phyloP scores from a whole-genome alignment of 139 green algal species.

The Gonium pectorale region DNA sequence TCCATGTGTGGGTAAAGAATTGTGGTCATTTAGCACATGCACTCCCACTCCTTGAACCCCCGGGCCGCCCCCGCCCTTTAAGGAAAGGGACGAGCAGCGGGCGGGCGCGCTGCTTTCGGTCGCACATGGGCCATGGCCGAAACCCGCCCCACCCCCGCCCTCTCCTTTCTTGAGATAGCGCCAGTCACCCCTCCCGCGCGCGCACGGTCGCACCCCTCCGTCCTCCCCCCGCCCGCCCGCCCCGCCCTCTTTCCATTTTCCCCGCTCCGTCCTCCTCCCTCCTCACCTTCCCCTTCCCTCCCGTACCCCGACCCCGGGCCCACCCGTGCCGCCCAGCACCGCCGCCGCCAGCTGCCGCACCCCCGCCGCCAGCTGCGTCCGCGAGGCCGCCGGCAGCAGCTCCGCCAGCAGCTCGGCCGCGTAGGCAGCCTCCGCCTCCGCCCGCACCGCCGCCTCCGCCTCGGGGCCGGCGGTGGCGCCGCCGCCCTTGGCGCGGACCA shows the following conservation, averaged over 20 bases:
- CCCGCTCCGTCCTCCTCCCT: background rate
- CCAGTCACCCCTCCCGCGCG: no score
- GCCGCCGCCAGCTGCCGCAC: constrained; percentile 41
- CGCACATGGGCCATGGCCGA: no score
- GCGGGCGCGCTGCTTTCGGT: no score
- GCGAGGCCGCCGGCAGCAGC: constrained; percentile 10
- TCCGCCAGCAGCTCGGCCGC: background rate
- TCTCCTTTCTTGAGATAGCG: no score
- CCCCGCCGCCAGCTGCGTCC: constrained; percentile 16
- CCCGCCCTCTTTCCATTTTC: no score
- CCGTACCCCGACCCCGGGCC: no score
- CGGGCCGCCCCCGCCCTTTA: no score
- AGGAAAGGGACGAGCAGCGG: no score
- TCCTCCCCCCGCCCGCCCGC: background rate
- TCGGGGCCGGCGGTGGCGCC: background rate
- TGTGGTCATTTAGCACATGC: no score
- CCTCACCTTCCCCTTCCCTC: background rate
- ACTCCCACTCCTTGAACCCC: no score
- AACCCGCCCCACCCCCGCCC: no score
- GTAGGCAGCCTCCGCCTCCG: constrained; percentile 23
- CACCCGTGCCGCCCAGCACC: constrained; percentile 47
- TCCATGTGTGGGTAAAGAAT: no score
- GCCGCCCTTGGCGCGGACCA: constrained; percentile 27
- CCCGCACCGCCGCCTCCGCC: constrained; percentile 26
- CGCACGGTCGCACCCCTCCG: background rate